These are phyloP conservation scores for Takakia lepidozioides DNA, from an alignment of 225 moss, liverwort and hornwort species.

Conservation along the genomic window DNA sequence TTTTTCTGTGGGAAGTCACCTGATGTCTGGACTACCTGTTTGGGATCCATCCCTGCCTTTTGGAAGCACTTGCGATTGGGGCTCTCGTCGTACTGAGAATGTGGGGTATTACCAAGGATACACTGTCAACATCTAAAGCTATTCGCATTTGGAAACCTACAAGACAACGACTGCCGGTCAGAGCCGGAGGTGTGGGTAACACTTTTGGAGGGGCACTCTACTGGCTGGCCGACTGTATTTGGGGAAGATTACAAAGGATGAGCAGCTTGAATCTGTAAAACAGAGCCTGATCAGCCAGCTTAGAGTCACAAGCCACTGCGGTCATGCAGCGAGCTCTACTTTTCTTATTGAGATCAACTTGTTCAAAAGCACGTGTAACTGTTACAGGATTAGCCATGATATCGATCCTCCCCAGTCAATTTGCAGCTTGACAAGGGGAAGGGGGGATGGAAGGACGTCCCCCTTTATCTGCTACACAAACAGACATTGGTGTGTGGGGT, in stretches of 20 bases:
- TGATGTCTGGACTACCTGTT: too few species aligned
- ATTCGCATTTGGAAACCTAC: slow-evolving; percentile 67
- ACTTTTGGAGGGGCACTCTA: slow-evolving; percentile 52
- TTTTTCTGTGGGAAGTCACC: too few species aligned
- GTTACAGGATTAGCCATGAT: slow-evolving; percentile 30
- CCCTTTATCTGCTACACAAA: too few species aligned
- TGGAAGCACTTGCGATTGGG: too few species aligned
- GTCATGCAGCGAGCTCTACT: slow-evolving; percentile 26
- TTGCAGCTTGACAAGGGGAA: too few species aligned
- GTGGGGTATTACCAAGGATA: too few species aligned
- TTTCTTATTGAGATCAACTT: too few species aligned
- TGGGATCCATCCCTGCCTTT: too few species aligned
- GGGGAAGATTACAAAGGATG: slow-evolving; percentile 56
- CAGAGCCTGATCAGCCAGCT: slow-evolving; percentile 42
- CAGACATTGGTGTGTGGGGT: too few species aligned
- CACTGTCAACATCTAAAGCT: too few species aligned
- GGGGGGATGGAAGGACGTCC: too few species aligned
- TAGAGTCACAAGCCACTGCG: slow-evolving; percentile 29
- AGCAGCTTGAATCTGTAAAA: slow-evolving; percentile 62
- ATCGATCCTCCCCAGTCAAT: slow-evolving; percentile 20
- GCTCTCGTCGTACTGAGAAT: too few species aligned
- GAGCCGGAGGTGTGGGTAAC: slow-evolving; percentile 31
- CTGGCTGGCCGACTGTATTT: slow-evolving; percentile 69
- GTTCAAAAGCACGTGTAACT: slow-evolving; percentile 27
- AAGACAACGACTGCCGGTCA: slow-evolving; percentile 69